Evolutionary conservation across 352 stramenopile genomes (phyloP).

Genomic region (Phytophthora tentaculata): DNA sequence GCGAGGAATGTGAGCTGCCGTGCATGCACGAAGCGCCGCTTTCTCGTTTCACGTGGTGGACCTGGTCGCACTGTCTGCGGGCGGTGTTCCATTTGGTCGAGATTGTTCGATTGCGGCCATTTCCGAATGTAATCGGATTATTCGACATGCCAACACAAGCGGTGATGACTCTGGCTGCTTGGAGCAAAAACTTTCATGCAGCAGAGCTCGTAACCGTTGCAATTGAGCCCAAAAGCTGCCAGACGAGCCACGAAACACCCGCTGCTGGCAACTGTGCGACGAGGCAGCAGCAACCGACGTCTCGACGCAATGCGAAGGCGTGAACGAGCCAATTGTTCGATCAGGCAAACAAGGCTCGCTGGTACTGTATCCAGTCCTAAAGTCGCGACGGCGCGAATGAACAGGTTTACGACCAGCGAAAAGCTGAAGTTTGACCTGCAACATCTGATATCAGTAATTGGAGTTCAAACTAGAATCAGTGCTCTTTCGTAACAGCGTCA

Average conservation of each 20-base stretch:
- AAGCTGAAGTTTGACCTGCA: conserved; percentile 32
- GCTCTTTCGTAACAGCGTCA: background rate
- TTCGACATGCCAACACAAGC: conserved; percentile 7
- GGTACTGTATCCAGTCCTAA: conserved; percentile 8
- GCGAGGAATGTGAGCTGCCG: conserved; percentile 6
- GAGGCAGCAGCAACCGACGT: conserved; percentile 16
- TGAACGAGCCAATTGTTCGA: conserved; percentile 7
- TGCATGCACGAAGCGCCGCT: background rate
- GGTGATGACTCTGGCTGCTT: conserved; percentile 18
- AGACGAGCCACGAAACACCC: conserved; percentile 35
- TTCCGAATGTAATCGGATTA: conserved; percentile 22
- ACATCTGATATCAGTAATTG: conserved; percentile 7
- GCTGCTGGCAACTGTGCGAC: conserved; percentile 20
- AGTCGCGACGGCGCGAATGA: conserved; percentile 15
- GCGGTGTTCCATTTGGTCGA: conserved; percentile 14
- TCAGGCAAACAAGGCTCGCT: conserved; percentile 16
- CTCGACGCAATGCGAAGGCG: conserved; percentile 13
- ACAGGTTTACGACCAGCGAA: conserved; percentile 28
- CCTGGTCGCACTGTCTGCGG: conserved; percentile 19
- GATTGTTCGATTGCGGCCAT: background rate
- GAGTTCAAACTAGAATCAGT: conserved; percentile 5
- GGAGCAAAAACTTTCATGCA: conserved; percentile 3
- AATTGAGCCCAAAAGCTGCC: conserved; percentile 3
- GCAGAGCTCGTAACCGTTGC: conserved; percentile 7
- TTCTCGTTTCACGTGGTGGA: conserved; percentile 6